These are phyloP conservation scores for Schizophyllum amplum DNA, from an alignment of 1,284 basidiomycete genomes.

Conservation along the genomic window DNA sequence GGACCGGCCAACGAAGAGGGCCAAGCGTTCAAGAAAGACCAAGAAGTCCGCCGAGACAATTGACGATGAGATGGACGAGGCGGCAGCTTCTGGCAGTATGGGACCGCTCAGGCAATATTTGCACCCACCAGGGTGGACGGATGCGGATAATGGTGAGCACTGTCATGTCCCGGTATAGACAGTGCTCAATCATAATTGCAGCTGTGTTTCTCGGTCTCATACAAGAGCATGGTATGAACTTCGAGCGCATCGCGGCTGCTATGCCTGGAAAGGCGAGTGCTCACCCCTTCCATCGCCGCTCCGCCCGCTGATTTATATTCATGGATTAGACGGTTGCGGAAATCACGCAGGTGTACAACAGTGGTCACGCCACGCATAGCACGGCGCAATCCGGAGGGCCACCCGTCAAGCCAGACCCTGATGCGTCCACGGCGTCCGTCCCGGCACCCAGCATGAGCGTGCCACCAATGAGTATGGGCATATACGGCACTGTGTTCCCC, in stretches of 20 bases:
- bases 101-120: constrained; percentile 16
- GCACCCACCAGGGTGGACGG: constrained; percentile 38
- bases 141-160: constrained; percentile 51
- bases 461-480: too few species aligned
- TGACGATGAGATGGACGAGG: constrained; percentile 16
- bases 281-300: not conserved
- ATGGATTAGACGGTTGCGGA: not conserved
- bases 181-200: constrained; percentile 25
- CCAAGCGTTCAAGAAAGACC: constrained; percentile 5
- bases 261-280: constrained; percentile 64
- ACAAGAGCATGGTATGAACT: constrained; percentile 64
- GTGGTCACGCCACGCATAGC: not conserved
- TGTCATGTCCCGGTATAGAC: constrained; percentile 10
- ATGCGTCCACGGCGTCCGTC: not conserved
- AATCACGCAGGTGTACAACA: not conserved
- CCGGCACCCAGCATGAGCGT: too few species aligned
- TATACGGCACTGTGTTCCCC: too few species aligned
- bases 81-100: constrained; percentile 13
- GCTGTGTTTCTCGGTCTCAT: constrained; percentile 59
- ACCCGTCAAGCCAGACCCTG: not conserved
- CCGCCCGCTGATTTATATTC: too few species aligned
- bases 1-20: constrained; percentile 11
- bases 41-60: constrained; percentile 15
- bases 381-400: not conserved
- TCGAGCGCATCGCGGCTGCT: constrained; percentile 64